Conservation (phyloP, 768 basidiomycete genomes). For the Suillus tomentosus region DNA sequence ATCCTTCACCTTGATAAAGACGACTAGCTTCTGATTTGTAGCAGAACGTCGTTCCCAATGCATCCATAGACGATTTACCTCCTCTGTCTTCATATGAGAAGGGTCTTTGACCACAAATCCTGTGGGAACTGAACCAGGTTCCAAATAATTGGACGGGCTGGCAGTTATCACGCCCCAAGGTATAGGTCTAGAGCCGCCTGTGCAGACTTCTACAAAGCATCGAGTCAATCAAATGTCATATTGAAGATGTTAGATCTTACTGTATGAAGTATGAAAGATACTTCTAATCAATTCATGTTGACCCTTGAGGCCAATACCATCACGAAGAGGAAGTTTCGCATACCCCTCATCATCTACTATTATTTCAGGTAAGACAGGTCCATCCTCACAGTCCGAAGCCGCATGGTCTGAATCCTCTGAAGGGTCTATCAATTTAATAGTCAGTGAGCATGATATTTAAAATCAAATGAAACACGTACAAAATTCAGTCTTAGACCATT, state of each 20-base stretch:
- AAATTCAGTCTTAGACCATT: not conserved
- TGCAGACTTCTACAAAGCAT: not conserved
- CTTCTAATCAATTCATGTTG: slow-evolving; percentile 1
- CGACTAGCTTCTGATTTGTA: not conserved
- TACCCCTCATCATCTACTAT: not conserved
- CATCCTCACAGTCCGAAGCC: not conserved
- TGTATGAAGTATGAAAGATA: slow-evolving; percentile 1
- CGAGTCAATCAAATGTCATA: not conserved
- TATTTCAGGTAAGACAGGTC: not conserved
- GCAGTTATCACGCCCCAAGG: not conserved
- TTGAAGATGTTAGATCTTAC: not conserved
- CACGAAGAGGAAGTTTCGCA: not conserved
- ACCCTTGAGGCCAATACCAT: not conserved
- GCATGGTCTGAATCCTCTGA: slow-evolving; percentile 6
- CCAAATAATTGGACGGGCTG: not conserved
- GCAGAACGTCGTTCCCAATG: not conserved
- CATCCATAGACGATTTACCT: not conserved
- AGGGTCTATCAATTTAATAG: not conserved
- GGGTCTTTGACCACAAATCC: not conserved
- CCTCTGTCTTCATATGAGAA: not conserved
- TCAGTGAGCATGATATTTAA: too few relatives aligned
- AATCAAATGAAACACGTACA: not conserved
- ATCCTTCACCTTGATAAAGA: not conserved
- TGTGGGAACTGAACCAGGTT: not conserved
- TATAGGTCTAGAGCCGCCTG: not conserved